phyloP scores from a whole-genome alignment of 805 yeast species.

The Candida saitoana region DNA sequence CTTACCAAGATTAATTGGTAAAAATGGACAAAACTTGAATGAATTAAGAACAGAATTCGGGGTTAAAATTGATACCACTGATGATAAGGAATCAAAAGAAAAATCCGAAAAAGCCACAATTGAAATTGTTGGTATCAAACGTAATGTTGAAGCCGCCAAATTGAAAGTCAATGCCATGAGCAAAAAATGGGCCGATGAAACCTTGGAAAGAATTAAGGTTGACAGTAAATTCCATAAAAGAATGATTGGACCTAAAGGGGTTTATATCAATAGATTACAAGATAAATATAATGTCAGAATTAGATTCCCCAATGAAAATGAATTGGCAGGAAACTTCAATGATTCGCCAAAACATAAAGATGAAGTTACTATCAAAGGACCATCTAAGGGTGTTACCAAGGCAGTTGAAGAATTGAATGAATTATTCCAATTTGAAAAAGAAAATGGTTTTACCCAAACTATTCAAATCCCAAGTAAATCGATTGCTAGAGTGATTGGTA shows the following conservation, averaged over 20 bases:
- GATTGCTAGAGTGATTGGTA: constrained; percentile 87
- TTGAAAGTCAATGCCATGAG: constrained; percentile 53
- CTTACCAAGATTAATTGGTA: constrained; percentile 83
- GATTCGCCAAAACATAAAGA: constrained; percentile 47
- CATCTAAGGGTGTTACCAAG: constrained; percentile 81
- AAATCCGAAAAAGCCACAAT: constrained; percentile 42
- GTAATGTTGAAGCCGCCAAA: constrained; percentile 71
- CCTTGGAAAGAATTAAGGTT: constrained; percentile 56
- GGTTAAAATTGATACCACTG: constrained; percentile 71
- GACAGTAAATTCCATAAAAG: constrained; percentile 77
- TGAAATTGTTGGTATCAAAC: constrained; percentile 69
- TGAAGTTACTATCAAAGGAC: constrained; percentile 76
- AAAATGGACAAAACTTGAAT: constrained; percentile 73
- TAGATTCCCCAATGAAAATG: constrained; percentile 56
- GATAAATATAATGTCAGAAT: constrained; percentile 82
- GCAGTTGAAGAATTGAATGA: constrained; percentile 83
- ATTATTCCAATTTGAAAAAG: constrained; percentile 78
- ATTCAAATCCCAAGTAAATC: constrained; percentile 67
- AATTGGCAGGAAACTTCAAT: constrained; percentile 14
- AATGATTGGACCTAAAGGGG: constrained; percentile 80
- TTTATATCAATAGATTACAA: constrained; percentile 77
- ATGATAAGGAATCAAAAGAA: constrained; percentile 29
- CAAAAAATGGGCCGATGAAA: constrained; percentile 80
- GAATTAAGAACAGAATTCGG: constrained; percentile 68
- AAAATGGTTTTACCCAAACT: constrained; percentile 68